Evolutionary conservation across 148 eudicot species (phyloP).

Genomic region (Vaccinium vitisidaea): DNA sequence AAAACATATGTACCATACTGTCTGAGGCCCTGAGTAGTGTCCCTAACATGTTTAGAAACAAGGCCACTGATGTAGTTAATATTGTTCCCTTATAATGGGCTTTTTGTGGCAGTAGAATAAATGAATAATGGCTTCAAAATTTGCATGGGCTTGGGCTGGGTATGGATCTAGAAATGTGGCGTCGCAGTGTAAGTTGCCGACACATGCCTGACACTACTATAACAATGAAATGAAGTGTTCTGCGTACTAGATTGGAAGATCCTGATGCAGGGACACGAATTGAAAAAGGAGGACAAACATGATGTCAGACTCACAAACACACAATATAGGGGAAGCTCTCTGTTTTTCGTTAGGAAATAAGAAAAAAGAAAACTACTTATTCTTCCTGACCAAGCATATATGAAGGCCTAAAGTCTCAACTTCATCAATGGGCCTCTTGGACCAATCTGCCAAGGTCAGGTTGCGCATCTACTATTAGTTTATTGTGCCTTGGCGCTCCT

Average conservation of each 20-base stretch:
- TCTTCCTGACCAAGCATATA: neutral
- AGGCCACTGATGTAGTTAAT: neutral
- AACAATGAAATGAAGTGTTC: neutral
- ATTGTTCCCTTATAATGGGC: neutral
- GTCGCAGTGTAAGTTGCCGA: neutral
- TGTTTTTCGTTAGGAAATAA: neutral
- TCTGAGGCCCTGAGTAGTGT: neutral
- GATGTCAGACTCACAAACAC: neutral
- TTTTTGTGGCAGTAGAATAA: neutral
- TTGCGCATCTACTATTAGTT: neutral
- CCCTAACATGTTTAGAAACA: neutral
- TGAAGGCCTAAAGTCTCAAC: neutral
- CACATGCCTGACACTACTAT: neutral
- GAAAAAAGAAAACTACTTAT: neutral
- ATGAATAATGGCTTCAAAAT: neutral
- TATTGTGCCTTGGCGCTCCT: neutral
- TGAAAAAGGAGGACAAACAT: neutral
- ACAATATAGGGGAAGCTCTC: neutral
- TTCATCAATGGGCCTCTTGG: neutral
- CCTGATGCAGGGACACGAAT: neutral
- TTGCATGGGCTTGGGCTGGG: neutral
- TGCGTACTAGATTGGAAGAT: neutral
- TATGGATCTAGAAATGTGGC: neutral
- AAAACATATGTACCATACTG: neutral
- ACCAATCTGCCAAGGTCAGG: neutral